Conservation (phyloP, 305 asterid species). For the Fraxinus angustifolia region DNA sequence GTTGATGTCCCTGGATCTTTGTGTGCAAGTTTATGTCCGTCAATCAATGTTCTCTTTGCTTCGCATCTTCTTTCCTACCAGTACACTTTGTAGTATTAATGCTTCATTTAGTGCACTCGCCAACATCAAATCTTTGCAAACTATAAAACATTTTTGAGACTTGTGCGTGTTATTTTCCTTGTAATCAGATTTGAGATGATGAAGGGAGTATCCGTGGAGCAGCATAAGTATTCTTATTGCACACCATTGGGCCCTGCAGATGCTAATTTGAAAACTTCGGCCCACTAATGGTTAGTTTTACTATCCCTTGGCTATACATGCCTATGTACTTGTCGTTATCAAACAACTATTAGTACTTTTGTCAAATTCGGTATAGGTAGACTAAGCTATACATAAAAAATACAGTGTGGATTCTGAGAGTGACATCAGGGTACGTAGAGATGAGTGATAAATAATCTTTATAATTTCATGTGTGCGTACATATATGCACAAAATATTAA, state of each 20-base stretch:
- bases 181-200: conserved; percentile 20
- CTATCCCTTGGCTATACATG: background rate
- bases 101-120: background rate
- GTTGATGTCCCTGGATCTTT: background rate
- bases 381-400: background rate
- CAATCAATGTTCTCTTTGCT: background rate
- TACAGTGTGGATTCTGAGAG: background rate
- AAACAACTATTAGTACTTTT: background rate
- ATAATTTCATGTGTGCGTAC: background rate
- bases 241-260: conserved; percentile 12
- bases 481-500: background rate
- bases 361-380: background rate
- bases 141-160: background rate
- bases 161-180: conserved; percentile 4
- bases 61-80: background rate
- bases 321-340: background rate
- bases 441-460: background rate
- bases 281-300: background rate
- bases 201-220: background rate
- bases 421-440: background rate
- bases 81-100: background rate
- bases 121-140: background rate
- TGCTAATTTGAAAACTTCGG: conserved; percentile 24
- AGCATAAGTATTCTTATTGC: conserved; percentile 1
- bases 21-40: background rate